These are phyloP conservation scores for Gyromitra esculenta DNA, from an alignment of 2,329 filamentous ascomycete species.

Conservation along the genomic window DNA sequence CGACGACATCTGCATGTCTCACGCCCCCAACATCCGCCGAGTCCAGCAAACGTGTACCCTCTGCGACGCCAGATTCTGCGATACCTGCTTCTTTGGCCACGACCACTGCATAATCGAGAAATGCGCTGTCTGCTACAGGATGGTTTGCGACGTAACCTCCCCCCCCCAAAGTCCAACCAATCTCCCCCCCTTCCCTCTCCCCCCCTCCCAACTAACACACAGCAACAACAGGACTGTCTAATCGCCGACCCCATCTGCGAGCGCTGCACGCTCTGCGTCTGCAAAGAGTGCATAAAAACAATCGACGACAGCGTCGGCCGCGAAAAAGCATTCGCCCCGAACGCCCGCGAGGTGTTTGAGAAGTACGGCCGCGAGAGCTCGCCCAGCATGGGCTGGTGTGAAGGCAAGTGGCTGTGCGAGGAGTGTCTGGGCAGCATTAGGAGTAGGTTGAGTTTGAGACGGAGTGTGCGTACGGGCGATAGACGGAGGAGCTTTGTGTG, in stretches of 20 bases:
- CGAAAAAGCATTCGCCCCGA: slow-evolving; percentile 19
- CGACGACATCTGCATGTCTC: slow-evolving; percentile 21
- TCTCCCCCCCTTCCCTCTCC: neutral
- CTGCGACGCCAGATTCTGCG: slow-evolving; percentile 21
- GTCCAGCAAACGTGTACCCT: slow-evolving; percentile 17
- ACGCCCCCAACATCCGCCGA: slow-evolving; percentile 18
- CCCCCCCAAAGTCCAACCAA: neutral
- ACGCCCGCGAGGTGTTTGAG: slow-evolving; percentile 14
- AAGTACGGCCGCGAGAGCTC: slow-evolving; percentile 31
- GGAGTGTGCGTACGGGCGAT: slow-evolving; percentile 31
- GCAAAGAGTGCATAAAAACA: neutral
- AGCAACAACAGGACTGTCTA: slow-evolving; percentile 11
- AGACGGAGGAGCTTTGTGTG: slow-evolving; percentile 17
- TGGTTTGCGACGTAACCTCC: slow-evolving; percentile 16
- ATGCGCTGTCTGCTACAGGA: slow-evolving; percentile 11
- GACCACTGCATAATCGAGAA: slow-evolving; percentile 25
- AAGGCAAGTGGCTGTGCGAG: slow-evolving; percentile 30
- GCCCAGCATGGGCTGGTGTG: slow-evolving; percentile 26
- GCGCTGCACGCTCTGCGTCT: slow-evolving; percentile 19
- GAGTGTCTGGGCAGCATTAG: slow-evolving; percentile 25
- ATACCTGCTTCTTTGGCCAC: slow-evolving; percentile 6
- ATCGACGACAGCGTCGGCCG: slow-evolving; percentile 4
- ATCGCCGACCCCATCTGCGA: slow-evolving; percentile 16
- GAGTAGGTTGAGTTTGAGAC: slow-evolving; percentile 28
- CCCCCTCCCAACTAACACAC: neutral